Evolutionary conservation across 2,329 filamentous ascomycete genomes (phyloP).

Genomic region (Cercospora citrullina): DNA sequence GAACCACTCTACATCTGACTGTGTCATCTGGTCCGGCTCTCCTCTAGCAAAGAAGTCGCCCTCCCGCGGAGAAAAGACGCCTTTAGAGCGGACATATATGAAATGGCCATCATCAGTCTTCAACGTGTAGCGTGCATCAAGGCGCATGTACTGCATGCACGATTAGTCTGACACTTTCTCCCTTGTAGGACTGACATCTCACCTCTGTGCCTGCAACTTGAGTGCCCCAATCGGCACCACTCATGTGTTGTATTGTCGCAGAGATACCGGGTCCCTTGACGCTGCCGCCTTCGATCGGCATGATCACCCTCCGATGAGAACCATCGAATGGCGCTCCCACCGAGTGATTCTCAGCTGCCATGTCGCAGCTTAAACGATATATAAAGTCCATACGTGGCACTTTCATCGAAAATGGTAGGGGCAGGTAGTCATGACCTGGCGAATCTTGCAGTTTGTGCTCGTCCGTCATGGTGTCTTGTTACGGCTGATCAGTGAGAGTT

Average conservation of each 20-base stretch:
- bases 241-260: constrained; percentile 25
- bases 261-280: constrained; percentile 28
- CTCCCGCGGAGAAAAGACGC: constrained; percentile 18
- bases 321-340: constrained; percentile 26
- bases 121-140: constrained; percentile 30
- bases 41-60: constrained; percentile 7
- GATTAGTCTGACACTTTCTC: neutral
- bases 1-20: constrained; percentile 31
- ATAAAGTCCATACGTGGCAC: constrained; percentile 28
- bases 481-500: neutral
- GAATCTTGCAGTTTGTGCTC: neutral
- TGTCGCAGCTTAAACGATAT: constrained; percentile 30
- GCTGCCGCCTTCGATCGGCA: constrained; percentile 28
- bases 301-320: constrained; percentile 22
- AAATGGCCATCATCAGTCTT: constrained; percentile 28
- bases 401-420: constrained; percentile 18
- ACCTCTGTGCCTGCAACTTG: constrained; percentile 1
- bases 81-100: constrained; percentile 30
- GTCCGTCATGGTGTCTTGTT: constrained; percentile 10
- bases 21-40: constrained; percentile 19
- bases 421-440: constrained; percentile 6
- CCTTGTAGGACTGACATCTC: neutral
- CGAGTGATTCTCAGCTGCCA: constrained; percentile 23
- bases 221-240: constrained; percentile 30
- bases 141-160: constrained; percentile 25